Evolutionary conservation across 1,284 basidiomycete genomes (phyloP).

Genomic region (Apiotrichum brassicae): DNA sequence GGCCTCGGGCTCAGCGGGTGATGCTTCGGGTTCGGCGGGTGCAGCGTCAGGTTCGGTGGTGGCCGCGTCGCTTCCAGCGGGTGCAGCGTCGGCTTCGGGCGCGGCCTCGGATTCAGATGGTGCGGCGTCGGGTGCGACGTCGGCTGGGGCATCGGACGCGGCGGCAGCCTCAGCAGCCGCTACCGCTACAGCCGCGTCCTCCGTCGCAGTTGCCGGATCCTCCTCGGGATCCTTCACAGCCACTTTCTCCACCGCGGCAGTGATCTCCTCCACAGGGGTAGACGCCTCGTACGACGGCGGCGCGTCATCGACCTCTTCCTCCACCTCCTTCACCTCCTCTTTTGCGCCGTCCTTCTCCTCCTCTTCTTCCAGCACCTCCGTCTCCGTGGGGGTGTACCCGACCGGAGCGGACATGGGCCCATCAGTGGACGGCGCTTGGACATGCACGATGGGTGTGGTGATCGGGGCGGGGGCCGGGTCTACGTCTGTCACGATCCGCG

Average conservation of each 20-base stretch:
- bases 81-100: neutral
- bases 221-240: neutral
- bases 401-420: slow-evolving; percentile 17
- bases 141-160: neutral
- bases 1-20: neutral
- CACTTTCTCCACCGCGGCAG: neutral
- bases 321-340: slow-evolving; percentile 1
- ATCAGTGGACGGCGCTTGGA: slow-evolving; percentile 18
- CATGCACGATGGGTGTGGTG: slow-evolving; percentile 14
- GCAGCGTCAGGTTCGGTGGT: neutral
- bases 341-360: slow-evolving; percentile 1
- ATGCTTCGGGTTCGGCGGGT: no score
- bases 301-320: neutral
- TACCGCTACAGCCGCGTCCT: neutral
- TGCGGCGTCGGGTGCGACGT: slow-evolving; percentile 1
- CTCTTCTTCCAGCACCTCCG: neutral
- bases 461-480: neutral
- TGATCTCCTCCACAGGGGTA: neutral
- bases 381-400: slow-evolving; percentile 8
- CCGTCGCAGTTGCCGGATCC: neutral
- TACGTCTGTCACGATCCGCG: neutral
- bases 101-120: neutral
- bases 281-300: neutral
- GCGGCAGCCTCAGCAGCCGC: neutral
- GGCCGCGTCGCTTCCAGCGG: neutral